phyloP scores from a whole-genome alignment of 441 rosid genomes.

The Theobroma grandiflorum region DNA sequence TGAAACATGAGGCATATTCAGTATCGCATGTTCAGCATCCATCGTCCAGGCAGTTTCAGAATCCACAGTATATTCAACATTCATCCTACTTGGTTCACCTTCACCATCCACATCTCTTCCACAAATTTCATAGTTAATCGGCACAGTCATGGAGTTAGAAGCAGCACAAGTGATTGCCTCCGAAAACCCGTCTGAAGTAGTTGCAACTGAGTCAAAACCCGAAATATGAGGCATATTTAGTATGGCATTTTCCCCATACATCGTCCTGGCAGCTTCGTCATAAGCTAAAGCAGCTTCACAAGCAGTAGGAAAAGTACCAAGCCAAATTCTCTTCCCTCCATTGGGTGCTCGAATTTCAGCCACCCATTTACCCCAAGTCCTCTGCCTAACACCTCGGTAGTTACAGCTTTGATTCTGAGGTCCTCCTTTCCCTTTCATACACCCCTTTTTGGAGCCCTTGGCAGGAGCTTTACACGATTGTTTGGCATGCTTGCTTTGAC shows the following conservation, averaged over 20 bases:
- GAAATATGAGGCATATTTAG: constrained; percentile 54
- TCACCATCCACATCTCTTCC: background rate
- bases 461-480: constrained; percentile 53
- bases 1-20: no score
- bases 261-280: constrained; percentile 75
- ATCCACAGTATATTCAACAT: background rate
- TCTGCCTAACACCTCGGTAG: constrained; percentile 84
- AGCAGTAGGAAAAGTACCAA: constrained; percentile 76
- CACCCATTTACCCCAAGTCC: constrained; percentile 95
- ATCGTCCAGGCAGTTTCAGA: background rate
- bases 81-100: background rate
- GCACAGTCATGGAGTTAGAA: no score
- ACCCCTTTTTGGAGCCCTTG: constrained; percentile 79
- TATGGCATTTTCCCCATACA: constrained; percentile 68
- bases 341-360: constrained; percentile 85
- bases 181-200: background rate
- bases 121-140: background rate
- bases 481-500: constrained; percentile 35
- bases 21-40: no score
- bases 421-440: constrained; percentile 93
- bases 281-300: constrained; percentile 79
- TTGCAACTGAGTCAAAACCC: constrained; percentile 33
- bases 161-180: no score
- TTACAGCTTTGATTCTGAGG: constrained; percentile 62
- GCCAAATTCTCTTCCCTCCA: constrained; percentile 72